These are phyloP conservation scores for Xenosphaeropsis pyriputrescens DNA, from an alignment of 2,329 filamentous ascomycete species.

Conservation along the genomic window DNA sequence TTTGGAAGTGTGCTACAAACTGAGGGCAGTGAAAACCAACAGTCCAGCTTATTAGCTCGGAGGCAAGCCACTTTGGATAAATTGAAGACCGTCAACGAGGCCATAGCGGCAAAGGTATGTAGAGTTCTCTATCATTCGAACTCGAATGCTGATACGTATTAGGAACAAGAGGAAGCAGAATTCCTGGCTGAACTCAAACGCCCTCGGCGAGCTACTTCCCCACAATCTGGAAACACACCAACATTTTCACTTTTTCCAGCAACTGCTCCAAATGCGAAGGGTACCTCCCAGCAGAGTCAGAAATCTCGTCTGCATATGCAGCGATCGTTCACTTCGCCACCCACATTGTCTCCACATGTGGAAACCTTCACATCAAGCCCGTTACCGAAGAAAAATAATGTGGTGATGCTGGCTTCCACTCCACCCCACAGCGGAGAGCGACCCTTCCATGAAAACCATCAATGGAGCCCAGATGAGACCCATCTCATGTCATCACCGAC, in stretches of 20 bases:
- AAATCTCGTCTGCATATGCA: conserved; percentile 9
- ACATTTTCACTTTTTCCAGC: conserved; percentile 23
- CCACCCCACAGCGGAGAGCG: background rate
- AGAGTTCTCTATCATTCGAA: conserved; percentile 3
- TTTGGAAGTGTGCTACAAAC: conserved; percentile 55
- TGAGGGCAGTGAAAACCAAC: conserved; percentile 1
- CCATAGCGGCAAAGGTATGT: conserved; percentile 20
- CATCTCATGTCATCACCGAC: background rate
- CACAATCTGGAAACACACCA: conserved; percentile 29
- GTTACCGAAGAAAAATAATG: conserved; percentile 8
- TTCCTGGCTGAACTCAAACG: conserved; percentile 9
- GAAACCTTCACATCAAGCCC: conserved; percentile 19
- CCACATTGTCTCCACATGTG: conserved; percentile 27
- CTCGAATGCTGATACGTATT: conserved; percentile 4
- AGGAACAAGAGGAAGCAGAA: conserved; percentile 21
- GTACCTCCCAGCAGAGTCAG: conserved; percentile 5
- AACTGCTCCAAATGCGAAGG: conserved; percentile 9
- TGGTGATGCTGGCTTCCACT: conserved; percentile 5
- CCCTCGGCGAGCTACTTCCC: conserved; percentile 32
- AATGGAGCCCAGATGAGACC: background rate
- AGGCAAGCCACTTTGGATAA: conserved; percentile 44
- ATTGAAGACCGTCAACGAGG: conserved; percentile 36
- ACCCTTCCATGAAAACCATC: background rate
- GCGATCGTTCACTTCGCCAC: conserved; percentile 41
- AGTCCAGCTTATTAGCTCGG: conserved; percentile 30